phyloP scores from a whole-genome alignment of 2,329 filamentous ascomycete genomes.

The Diaporthe sp. region DNA sequence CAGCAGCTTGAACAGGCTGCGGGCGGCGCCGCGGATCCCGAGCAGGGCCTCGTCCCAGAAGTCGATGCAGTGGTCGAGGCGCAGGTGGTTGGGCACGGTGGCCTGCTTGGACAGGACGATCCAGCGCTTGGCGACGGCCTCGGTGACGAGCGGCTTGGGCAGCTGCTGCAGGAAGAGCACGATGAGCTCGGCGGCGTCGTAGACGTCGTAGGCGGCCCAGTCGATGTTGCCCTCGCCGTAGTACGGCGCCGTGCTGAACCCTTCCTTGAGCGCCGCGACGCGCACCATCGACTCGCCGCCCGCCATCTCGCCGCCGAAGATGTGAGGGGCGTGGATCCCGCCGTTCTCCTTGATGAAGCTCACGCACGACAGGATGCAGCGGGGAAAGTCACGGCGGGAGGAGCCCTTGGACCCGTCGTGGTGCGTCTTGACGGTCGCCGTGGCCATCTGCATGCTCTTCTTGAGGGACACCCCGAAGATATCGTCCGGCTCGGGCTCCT shows the following conservation, averaged over 20 bases:
- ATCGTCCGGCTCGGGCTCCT: conserved; percentile 47
- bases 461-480: conserved; percentile 58
- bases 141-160: conserved; percentile 55
- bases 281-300: conserved; percentile 50
- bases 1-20: conserved; percentile 58
- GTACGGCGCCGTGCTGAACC: conserved; percentile 53
- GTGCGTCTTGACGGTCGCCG: conserved; percentile 55
- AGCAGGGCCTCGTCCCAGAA: conserved; percentile 62
- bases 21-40: conserved; percentile 54
- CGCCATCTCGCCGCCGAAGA: conserved; percentile 52
- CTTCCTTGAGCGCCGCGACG: conserved; percentile 53
- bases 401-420: conserved; percentile 53
- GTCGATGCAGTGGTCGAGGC: conserved; percentile 59
- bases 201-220: conserved; percentile 53
- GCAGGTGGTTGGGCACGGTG: conserved; percentile 50
- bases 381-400: conserved; percentile 57
- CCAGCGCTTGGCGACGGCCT: conserved; percentile 57
- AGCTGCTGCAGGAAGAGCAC: conserved; percentile 57
- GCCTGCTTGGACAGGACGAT: conserved; percentile 57
- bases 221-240: conserved; percentile 55
- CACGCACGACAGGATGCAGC: conserved; percentile 58
- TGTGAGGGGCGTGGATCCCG: conserved; percentile 52
- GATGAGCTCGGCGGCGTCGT: conserved; percentile 59
- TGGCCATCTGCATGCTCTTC: conserved; percentile 57
- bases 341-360: conserved; percentile 53